A percentile compares a stretch with the other conserved stretches of the same genome.
Evolutionary conservation across 2,329 filamentous ascomycete genomes (phyloP).

Genomic region (Claviceps quebecensis): DNA sequence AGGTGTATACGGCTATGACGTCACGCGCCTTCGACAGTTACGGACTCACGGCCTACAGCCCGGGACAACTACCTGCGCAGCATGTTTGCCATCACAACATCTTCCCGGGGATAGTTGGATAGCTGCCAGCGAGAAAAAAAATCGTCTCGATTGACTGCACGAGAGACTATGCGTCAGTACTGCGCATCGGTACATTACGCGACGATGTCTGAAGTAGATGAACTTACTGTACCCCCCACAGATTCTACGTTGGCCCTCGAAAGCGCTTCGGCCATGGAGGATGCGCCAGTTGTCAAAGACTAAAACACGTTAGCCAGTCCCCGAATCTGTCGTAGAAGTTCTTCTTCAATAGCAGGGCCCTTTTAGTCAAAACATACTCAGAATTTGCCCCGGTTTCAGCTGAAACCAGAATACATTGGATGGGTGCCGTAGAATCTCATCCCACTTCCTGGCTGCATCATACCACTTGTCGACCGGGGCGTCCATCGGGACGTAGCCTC

Average conservation of each 20-base stretch:
- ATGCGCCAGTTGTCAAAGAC: conserved; percentile 97
- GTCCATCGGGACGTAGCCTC: conserved; percentile 51
- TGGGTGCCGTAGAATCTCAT: conserved; percentile 50
- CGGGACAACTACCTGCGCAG: conserved; percentile 11
- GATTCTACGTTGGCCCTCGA: conserved; percentile 72
- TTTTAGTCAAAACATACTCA: conserved; percentile 42
- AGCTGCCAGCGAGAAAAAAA: conserved; percentile 64
- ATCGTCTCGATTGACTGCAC: conserved; percentile 62
- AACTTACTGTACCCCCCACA: conserved; percentile 80
- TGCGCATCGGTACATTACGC: neutral
- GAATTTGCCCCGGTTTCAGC: conserved; percentile 59
- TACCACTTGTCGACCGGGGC: conserved; percentile 55
- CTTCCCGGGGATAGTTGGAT: conserved; percentile 44
- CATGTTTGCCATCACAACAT: conserved; percentile 26
- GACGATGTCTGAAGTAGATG: neutral
- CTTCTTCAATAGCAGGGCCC: too few species aligned
- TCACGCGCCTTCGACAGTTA: neutral
- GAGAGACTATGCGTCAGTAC: neutral
- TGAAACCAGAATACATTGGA: conserved; percentile 67
- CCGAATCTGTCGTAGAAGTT: neutral
- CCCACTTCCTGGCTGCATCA: conserved; percentile 59
- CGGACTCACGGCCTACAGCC: neutral
- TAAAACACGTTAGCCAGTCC: conserved; percentile 15
- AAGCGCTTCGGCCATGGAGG: conserved; percentile 71
- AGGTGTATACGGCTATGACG: too few species aligned